phyloP scores from a whole-genome alignment of 805 yeast genomes.

The Kregervanrija fluxuum region DNA sequence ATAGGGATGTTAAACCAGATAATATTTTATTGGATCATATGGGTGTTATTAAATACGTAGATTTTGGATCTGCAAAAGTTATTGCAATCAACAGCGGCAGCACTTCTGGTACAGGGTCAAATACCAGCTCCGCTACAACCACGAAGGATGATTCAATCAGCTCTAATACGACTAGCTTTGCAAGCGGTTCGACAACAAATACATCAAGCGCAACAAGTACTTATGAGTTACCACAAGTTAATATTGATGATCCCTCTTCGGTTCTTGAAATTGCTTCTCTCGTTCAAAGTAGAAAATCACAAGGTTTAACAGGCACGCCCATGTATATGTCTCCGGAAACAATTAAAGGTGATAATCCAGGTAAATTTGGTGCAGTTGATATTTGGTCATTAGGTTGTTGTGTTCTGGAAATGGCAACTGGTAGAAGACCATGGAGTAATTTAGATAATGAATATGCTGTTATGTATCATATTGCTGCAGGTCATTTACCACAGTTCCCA shows the following conservation, averaged over 20 bases:
- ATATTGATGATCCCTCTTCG: neutral
- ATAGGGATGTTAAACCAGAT: constrained; percentile 94
- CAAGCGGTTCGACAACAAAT: neutral
- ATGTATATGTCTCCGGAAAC: constrained; percentile 99
- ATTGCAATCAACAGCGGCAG: constrained; percentile 40
- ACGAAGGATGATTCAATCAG: neutral
- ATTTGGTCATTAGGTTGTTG: constrained; percentile 98
- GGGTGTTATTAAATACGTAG: constrained; percentile 92
- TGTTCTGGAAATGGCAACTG: constrained; percentile 93
- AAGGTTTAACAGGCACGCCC: constrained; percentile 80
- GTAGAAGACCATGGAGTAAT: constrained; percentile 93
- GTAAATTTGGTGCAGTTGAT: constrained; percentile 64
- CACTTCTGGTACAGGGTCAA: constrained; percentile 10
- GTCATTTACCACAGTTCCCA: constrained; percentile 85
- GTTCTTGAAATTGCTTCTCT: constrained; percentile 1
- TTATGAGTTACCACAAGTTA: constrained; percentile 2
- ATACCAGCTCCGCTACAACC: neutral
- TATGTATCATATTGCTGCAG: constrained; percentile 97
- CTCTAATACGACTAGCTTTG: neutral
- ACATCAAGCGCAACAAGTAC: neutral
- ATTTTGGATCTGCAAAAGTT: constrained; percentile 96
- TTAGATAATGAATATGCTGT: constrained; percentile 97
- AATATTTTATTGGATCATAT: constrained; percentile 83
- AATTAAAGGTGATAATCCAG: constrained; percentile 65
- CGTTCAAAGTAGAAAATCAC: constrained; percentile 15